Base-by-base conservation (phyloP, 805 yeast genomes). In the Nakazawaea ernobii region DNA sequence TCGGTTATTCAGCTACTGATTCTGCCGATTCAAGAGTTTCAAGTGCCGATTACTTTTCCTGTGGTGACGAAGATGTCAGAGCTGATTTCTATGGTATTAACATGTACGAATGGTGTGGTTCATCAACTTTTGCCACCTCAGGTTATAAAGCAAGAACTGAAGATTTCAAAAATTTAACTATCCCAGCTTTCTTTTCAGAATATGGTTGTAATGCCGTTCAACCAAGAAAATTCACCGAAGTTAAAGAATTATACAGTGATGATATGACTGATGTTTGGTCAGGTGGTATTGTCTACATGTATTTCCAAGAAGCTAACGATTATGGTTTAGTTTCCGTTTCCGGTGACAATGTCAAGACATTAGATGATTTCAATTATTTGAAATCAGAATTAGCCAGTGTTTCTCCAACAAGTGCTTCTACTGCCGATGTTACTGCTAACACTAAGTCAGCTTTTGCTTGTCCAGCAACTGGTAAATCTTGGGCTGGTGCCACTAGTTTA, bases 71-170 rank as follows among this genome's bases (percentile, higher is more conserved):
- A 7, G 82, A 74, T 47, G 82, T 63, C 17, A 72, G 72, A 55
- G 90, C 89, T 51, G 94, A 86, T 66, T 86, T 86, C 74, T 86
- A 84, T 63, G 94, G 94, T 75, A 82, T 85, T 64, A 86, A 86
- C 77, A 84, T 84, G 89, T 86, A 86, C 72, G 89, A 84, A 71
- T 86, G 94, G 94, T 85, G 94, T 74, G 92, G 92, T 59, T 39
- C 60, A 15, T 79, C 87, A 15, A 62, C 77, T 45, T 85, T 71
- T 71, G 46, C 60, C 30, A 52, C 63, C 6, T 84, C 91, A 49
- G 94, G 94, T 61, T 86, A 82, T 68, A 59, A 70, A 53, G 75
- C 67, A 53, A 77, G 85, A 71, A 84, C 91, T 43, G 65, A 70
- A 28, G 82, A 82, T 50, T 84, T 84, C 62, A 50, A 71, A 37